A percentile compares a stretch with the other conserved stretches of the same genome.
phyloP scores from a whole-genome alignment of 2,329 filamentous ascomycete species.

The Fusarium praegraminearum region DNA sequence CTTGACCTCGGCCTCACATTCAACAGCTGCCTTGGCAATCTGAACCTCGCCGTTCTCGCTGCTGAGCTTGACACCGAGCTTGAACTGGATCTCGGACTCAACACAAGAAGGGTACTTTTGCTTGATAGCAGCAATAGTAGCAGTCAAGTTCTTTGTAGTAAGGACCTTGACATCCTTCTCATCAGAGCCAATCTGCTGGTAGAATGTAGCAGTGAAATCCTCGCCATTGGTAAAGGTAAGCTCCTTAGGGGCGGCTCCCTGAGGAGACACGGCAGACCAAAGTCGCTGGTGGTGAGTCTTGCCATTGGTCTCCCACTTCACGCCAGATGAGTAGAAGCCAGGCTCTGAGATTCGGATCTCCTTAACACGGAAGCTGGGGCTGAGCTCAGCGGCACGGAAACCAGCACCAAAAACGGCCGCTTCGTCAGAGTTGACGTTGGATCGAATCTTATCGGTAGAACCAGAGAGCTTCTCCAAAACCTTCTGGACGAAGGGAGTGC shows the following conservation, averaged over 20 bases:
- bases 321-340: constrained; percentile 76
- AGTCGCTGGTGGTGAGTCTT: constrained; percentile 84
- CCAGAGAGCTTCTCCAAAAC: constrained; percentile 82
- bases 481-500: constrained; percentile 95
- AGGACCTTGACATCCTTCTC: constrained; percentile 75
- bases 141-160: constrained; percentile 86
- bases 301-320: constrained; percentile 77
- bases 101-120: constrained; percentile 80
- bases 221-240: constrained; percentile 84
- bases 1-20: constrained; percentile 87
- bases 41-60: constrained; percentile 83
- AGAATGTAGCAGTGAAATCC: constrained; percentile 84
- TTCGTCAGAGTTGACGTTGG: constrained; percentile 97
- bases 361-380: constrained; percentile 96
- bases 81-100: constrained; percentile 81
- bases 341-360: constrained; percentile 89
- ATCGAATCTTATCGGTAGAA: constrained; percentile 81
- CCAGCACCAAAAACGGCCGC: constrained; percentile 95
- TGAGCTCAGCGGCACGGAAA: constrained; percentile 92
- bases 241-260: constrained; percentile 83
- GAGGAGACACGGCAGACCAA: constrained; percentile 80
- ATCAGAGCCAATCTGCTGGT: constrained; percentile 72
- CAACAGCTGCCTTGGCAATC: constrained; percentile 79
- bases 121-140: constrained; percentile 80
- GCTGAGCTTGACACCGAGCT: constrained; percentile 79